A percentile compares a stretch with the other conserved stretches of the same genome.
phyloP scores from a whole-genome alignment of 106 monocot genomes.

The Allium sativum region DNA sequence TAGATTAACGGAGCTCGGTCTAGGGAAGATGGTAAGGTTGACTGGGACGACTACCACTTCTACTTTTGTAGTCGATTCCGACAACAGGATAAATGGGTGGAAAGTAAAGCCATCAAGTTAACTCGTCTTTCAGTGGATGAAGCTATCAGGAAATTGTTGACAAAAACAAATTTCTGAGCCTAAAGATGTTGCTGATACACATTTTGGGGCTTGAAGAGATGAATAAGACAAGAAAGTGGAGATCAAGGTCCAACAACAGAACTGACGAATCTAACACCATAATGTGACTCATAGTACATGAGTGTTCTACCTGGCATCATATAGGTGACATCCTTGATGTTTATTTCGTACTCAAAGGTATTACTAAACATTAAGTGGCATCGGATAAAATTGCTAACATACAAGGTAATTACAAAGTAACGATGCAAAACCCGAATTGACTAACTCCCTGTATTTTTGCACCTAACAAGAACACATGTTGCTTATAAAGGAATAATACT shows the following conservation, averaged over 20 bases:
- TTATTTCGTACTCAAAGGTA: conserved; percentile 83
- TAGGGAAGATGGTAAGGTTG: conserved; percentile 91
- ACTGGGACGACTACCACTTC: conserved; percentile 87
- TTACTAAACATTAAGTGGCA: conserved; percentile 76
- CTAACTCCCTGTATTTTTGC: conserved; percentile 91
- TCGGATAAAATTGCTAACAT: conserved; percentile 93
- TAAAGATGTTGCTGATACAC: conserved; percentile 44
- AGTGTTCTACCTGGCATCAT: conserved; percentile 84
- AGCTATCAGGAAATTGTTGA: conserved; percentile 82
- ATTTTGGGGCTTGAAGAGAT: conserved; percentile 52
- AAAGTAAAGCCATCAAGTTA: conserved; percentile 71
- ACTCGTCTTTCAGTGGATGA: conserved; percentile 72
- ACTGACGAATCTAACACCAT: conserved; percentile 34
- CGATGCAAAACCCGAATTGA: conserved; percentile 76
- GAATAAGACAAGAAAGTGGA: conserved; percentile 91
- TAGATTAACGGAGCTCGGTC: conserved; percentile 78
- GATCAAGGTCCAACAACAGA: conserved; percentile 78
- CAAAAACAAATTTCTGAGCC: conserved; percentile 79
- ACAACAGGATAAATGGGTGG: conserved; percentile 83
- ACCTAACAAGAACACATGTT: conserved; percentile 73
- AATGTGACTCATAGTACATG: conserved; percentile 77
- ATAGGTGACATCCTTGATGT: conserved; percentile 67
- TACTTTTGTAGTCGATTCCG: conserved; percentile 72
- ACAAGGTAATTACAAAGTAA: conserved; percentile 88
- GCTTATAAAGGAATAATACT: conserved; percentile 86